Percentiles rank a stretch among this genome's conserved stretches.
Conservation (phyloP, 495 filamentous ascomycete genomes). For the Symbiotaphrina buchneri region DNA sequence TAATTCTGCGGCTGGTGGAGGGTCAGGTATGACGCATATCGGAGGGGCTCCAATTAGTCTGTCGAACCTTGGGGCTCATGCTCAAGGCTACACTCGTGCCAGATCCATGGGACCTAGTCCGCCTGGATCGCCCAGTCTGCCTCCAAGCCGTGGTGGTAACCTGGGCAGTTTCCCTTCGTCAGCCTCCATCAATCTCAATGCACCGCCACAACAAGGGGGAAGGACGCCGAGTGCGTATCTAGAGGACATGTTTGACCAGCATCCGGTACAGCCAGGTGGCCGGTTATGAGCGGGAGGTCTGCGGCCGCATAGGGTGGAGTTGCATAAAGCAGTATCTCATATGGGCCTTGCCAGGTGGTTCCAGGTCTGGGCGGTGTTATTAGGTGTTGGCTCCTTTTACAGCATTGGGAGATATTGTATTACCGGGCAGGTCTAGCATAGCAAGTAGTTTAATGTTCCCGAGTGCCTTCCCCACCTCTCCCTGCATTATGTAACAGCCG, state of each 20-base stretch:
- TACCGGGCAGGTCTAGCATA: no score
- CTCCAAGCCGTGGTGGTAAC: constrained; percentile 15
- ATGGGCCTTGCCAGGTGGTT: no score
- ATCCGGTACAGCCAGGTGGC: no score
- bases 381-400: no score
- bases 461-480: no score
- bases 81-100: constrained; percentile 22
- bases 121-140: constrained; percentile 40
- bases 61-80: constrained; percentile 28
- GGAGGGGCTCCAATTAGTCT: constrained; percentile 25
- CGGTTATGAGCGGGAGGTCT: no score
- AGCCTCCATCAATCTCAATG: constrained; percentile 45
- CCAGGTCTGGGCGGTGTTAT: no score
- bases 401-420: no score
- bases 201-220: constrained; percentile 29
- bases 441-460: no score
- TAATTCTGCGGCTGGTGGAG: constrained; percentile 23
- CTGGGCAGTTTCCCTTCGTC: constrained; percentile 27
- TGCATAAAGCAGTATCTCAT: no score
- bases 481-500: no score
- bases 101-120: constrained; percentile 29
- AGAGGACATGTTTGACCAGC: constrained; percentile 74
- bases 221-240: constrained; percentile 81
- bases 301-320: no score
- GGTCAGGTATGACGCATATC: constrained; percentile 21